Evolutionary conservation across 208 protist species (phyloP).

Genomic region (Acanthamoeba castellanii): DNA sequence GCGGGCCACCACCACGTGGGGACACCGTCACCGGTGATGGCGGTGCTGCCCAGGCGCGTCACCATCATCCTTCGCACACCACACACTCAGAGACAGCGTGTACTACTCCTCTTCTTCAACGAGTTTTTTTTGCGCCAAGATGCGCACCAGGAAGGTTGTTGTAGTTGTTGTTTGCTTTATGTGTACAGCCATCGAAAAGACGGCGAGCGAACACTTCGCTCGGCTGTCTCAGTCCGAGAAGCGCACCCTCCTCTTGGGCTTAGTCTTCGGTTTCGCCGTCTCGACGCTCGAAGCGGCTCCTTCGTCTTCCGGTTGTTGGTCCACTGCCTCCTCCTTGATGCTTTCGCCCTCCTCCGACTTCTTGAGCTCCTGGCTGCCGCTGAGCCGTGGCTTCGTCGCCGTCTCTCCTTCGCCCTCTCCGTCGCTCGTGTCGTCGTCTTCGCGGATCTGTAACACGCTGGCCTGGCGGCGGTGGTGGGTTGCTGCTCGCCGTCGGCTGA

Average conservation of each 20-base stretch:
- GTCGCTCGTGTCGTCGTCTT: neutral
- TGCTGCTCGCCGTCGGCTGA: neutral
- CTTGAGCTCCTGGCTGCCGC: constrained; percentile 34
- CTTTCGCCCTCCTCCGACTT: constrained; percentile 42
- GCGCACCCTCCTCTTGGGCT: constrained; percentile 25
- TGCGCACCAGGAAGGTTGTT: neutral
- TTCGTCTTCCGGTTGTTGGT: too few species aligned
- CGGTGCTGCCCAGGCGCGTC: too few species aligned
- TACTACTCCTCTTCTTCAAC: too few species aligned
- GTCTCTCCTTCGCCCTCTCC: neutral
- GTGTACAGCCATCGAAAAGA: neutral
- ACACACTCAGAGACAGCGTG: too few species aligned
- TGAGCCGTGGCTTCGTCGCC: neutral
- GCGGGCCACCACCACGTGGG: too few species aligned
- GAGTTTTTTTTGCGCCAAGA: too few species aligned
- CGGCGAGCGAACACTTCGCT: constrained; percentile 42
- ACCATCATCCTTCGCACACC: too few species aligned
- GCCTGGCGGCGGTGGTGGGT: neutral
- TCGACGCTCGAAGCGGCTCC: neutral
- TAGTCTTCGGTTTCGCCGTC: neutral
- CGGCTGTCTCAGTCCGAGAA: neutral
- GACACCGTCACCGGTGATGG: too few species aligned
- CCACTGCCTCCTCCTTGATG: neutral
- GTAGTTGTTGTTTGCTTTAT: neutral
- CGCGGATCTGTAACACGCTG: neutral